phyloP scores from a whole-genome alignment of 108 stramenopile species.

The Discostella stelligeroides region DNA sequence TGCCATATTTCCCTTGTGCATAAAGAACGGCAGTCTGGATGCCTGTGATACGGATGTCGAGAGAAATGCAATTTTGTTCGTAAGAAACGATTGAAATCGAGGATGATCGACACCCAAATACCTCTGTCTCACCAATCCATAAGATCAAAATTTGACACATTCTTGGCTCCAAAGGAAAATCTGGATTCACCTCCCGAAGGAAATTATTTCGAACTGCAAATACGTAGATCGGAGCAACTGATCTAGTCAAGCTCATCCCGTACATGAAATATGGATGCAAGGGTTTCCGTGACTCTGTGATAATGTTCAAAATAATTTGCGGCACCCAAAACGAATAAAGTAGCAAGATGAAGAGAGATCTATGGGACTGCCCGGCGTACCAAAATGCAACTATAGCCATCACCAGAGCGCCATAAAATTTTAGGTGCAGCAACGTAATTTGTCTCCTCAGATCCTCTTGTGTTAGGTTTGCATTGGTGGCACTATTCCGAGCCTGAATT shows the following conservation, averaged over 20 bases:
- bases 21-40: constrained; percentile 83
- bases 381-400: constrained; percentile 70
- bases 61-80: too few species aligned
- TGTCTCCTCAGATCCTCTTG: constrained; percentile 73
- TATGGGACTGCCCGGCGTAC: constrained; percentile 58
- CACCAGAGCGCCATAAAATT: constrained; percentile 89
- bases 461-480: constrained; percentile 62
- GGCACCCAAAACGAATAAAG: constrained; percentile 97
- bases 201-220: constrained; percentile 89
- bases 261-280: constrained; percentile 85
- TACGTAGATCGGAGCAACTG: constrained; percentile 92
- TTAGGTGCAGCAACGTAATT: constrained; percentile 82
- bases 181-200: constrained; percentile 80
- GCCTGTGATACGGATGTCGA: too few species aligned
- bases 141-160: constrained; percentile 73
- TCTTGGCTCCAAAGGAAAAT: constrained; percentile 58
- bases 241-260: constrained; percentile 85
- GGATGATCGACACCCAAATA: too few species aligned
- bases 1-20: constrained; percentile 81
- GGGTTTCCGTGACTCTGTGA: constrained; percentile 80
- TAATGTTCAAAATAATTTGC: constrained; percentile 88
- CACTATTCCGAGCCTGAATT: constrained; percentile 75
- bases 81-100: too few species aligned
- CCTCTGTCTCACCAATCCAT: constrained; percentile 70
- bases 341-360: constrained; percentile 65